Evolutionary conservation across 768 basidiomycete genomes (phyloP).

Genomic region (Auriscalpium orientale): DNA sequence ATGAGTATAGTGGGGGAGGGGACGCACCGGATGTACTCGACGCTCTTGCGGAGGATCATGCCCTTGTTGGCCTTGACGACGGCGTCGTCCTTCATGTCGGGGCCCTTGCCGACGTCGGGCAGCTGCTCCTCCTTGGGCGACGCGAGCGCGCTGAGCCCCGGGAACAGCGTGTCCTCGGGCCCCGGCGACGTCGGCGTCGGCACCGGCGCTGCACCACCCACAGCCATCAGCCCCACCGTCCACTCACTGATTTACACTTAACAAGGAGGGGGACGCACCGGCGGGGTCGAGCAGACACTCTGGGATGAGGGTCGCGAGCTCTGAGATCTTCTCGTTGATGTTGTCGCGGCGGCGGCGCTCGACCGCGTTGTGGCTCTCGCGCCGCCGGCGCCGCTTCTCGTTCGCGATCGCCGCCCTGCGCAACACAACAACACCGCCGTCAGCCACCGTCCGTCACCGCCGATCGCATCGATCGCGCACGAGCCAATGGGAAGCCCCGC

Average conservation of each 20-base stretch:
- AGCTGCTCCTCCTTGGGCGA: conserved; percentile 5
- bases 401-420: conserved; percentile 49
- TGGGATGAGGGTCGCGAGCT: conserved; percentile 83
- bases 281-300: conserved; percentile 71
- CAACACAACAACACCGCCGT: background rate
- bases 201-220: background rate
- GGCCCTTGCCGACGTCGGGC: conserved; percentile 5
- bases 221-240: background rate
- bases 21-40: conserved; percentile 38
- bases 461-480: too few species aligned
- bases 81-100: conserved; percentile 25
- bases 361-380: conserved; percentile 90
- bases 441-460: too few species aligned
- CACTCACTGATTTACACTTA: background rate
- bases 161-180: conserved; percentile 15
- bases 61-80: conserved; percentile 91
- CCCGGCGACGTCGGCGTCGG: conserved; percentile 16
- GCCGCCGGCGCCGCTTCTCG: conserved; percentile 73
- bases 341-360: conserved; percentile 83
- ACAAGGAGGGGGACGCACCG: conserved; percentile 21
- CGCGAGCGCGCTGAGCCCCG: conserved; percentile 4
- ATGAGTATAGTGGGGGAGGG: background rate
- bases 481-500: too few species aligned
- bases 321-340: conserved; percentile 92
- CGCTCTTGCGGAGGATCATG: conserved; percentile 74